phyloP scores from a whole-genome alignment of 495 filamentous ascomycete genomes.

The Letharia columbiana region DNA sequence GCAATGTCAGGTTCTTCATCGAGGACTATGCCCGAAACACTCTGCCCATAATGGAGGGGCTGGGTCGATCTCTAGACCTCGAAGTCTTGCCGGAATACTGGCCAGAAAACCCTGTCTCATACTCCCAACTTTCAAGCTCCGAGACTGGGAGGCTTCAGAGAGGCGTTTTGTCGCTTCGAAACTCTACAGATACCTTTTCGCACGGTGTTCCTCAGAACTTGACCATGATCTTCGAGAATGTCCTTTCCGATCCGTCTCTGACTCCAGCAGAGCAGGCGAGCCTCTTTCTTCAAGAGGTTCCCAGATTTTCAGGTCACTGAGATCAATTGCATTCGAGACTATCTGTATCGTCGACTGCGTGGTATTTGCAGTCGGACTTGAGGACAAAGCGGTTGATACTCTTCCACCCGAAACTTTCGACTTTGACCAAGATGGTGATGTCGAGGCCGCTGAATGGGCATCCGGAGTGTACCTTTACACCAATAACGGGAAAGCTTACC shows the following conservation, averaged over 20 bases:
- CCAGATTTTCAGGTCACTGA: slow-evolving; percentile 3
- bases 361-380: not conserved
- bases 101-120: not conserved
- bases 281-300: not conserved
- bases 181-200: slow-evolving; percentile 4
- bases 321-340: slow-evolving; percentile 12
- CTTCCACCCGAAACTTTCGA: not conserved
- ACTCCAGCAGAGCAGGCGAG: not conserved
- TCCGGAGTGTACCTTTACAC: not conserved
- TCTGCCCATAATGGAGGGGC: not conserved
- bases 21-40: slow-evolving; percentile 7
- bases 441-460: not conserved
- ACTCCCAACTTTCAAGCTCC: not conserved
- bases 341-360: slow-evolving; percentile 1
- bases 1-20: slow-evolving; percentile 9
- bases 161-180: slow-evolving; percentile 16
- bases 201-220: not conserved
- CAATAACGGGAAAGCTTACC: not conserved
- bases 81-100: not conserved
- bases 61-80: not conserved
- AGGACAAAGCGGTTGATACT: not conserved
- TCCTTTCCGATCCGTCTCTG: not conserved
- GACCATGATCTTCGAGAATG: not conserved
- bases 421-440: not conserved
- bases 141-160: slow-evolving; percentile 9